These are phyloP conservation scores for Plasmodium malariae DNA, from an alignment of 169 alveolate species.

Conservation along the genomic window DNA sequence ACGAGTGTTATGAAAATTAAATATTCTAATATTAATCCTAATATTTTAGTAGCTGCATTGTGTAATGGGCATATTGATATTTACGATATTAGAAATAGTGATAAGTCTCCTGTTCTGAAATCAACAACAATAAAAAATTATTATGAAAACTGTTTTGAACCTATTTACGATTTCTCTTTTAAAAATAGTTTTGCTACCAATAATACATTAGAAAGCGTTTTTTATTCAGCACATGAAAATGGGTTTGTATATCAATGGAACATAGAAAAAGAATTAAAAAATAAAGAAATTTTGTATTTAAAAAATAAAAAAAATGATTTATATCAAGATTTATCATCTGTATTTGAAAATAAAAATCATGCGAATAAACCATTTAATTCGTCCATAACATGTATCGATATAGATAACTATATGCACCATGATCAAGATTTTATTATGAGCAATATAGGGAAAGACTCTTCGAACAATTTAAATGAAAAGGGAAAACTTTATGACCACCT, in stretches of 20 bases:
- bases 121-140: constrained; percentile 61
- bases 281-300: constrained; percentile 65
- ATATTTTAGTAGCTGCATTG: constrained; percentile 68
- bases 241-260: constrained; percentile 71
- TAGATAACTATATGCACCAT: constrained; percentile 61
- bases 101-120: constrained; percentile 25
- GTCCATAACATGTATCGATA: constrained; percentile 62
- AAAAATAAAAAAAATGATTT: constrained; percentile 73
- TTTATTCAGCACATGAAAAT: constrained; percentile 76
- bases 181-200: constrained; percentile 23
- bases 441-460: constrained; percentile 16
- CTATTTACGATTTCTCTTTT: constrained; percentile 63
- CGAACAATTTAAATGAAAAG: background rate
- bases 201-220: constrained; percentile 32
- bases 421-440: constrained; percentile 67
- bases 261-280: constrained; percentile 66
- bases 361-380: constrained; percentile 59
- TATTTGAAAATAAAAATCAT: constrained; percentile 66
- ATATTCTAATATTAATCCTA: constrained; percentile 59
- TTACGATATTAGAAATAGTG: constrained; percentile 62
- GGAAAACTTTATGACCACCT: background rate
- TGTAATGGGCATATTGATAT: constrained; percentile 61
- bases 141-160: constrained; percentile 68
- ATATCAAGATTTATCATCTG: constrained; percentile 64
- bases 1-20: constrained; percentile 60